Evolutionary conservation across 2,329 filamentous ascomycete species (phyloP), one percentile per base, ranked within the genome.

Genomic region (Aureobasidium namibiae): DNA sequence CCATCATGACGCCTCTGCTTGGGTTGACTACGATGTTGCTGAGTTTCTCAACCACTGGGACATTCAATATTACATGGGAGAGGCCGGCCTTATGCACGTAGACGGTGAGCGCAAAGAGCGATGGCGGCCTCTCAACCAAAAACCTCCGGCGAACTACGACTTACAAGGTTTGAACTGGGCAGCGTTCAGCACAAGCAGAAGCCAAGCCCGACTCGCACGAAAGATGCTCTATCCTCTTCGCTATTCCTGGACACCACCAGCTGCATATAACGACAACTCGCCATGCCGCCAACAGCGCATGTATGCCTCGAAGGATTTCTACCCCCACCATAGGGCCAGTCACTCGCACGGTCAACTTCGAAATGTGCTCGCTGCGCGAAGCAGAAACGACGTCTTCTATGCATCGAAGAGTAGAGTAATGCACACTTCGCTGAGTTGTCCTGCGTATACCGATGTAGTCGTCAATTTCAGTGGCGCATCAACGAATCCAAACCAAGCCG

Each of bases 281-380:
- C 7, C 36, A 26, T 56, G 39, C n/a, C 50, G 31, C 11, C 45
- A 52, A 13, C 63, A 67, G 52, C 59, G 39, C 24, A 61, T 64
- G 13, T 71, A 70, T 60, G 64, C 56, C 14, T 70, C 69, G 56
- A 62, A 63, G 9, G 60, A 58, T 58, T 74, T 69, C 64, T 60
- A 63, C 65, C 70, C 77, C 0, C 70, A 70, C 11, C 75, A 79
- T 62, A 76, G 73, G 57, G 76, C 79, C 4, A 75, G 73, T n/a
- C 76, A 80, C 48, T 75, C 78, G 31, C 82, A 85, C 66, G 84
- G 82, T 63, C 82, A 85, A 64, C 74, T 85, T 3, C 80, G 82
- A 14, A 83, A 84, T 63, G 69, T 82, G 9, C 73, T 85, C 65
- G 78, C 79, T 5, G 77, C 79, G 3, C 78, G 76, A 9, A 78